Evolutionary conservation across 2,329 filamentous ascomycete species (phyloP).

Genomic region (Calonectria crousiana): DNA sequence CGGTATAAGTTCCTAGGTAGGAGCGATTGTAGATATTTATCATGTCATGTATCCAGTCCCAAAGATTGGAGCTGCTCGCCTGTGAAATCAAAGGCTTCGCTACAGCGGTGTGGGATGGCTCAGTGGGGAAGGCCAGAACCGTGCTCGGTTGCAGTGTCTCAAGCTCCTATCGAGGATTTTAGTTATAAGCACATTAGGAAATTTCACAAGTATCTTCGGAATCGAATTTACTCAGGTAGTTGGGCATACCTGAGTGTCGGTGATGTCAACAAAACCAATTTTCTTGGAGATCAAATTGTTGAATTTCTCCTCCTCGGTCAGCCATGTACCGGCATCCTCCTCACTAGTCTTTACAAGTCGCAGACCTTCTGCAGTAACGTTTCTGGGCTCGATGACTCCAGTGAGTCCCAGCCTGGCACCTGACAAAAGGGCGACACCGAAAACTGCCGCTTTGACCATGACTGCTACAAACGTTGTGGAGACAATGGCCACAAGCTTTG

Average conservation of each 20-base stretch:
- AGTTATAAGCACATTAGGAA: not conserved
- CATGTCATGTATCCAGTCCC: constrained; percentile 44
- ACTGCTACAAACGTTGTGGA: not conserved
- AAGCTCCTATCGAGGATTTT: constrained; percentile 4
- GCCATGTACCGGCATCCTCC: constrained; percentile 51
- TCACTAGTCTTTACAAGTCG: constrained; percentile 53
- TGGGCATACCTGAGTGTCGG: constrained; percentile 39
- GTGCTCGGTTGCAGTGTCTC: constrained; percentile 5
- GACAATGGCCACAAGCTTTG: not conserved
- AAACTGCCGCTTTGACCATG: constrained; percentile 17
- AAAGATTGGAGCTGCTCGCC: constrained; percentile 48
- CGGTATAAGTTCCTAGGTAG: constrained; percentile 16
- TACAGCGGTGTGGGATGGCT: constrained; percentile 14
- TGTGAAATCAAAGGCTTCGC: constrained; percentile 14
- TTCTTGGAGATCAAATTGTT: constrained; percentile 49
- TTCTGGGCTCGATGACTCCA: not conserved
- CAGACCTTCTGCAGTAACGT: constrained; percentile 26
- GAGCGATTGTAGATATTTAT: constrained; percentile 20
- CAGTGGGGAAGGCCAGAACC: not conserved
- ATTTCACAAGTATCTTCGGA: not conserved
- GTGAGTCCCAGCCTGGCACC: not conserved
- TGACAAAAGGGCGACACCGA: not conserved
- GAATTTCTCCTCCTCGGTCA: constrained; percentile 55
- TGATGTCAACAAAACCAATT: constrained; percentile 54
- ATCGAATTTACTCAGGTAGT: not conserved